These are phyloP conservation scores for Sphenostylis stenocarpa DNA, from an alignment of 306 rosid species.

Conservation along the genomic window DNA sequence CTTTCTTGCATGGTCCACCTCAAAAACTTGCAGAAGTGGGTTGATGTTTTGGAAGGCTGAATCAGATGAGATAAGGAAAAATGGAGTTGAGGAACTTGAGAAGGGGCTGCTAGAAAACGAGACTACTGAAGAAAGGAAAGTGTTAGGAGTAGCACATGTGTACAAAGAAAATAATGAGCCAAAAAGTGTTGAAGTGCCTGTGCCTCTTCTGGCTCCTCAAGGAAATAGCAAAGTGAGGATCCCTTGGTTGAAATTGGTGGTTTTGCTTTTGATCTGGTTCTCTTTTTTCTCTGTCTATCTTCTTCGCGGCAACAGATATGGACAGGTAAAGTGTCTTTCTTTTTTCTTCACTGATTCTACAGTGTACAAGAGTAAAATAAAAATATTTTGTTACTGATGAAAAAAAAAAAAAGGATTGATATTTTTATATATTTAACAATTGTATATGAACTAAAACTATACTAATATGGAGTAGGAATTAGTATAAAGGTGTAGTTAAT, in stretches of 20 bases:
- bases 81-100: slow-evolving; percentile 40
- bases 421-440: background rate
- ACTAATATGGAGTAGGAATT: background rate
- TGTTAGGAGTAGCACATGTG: background rate
- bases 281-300: slow-evolving; percentile 72
- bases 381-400: background rate
- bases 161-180: slow-evolving; percentile 32
- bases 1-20: slow-evolving; percentile 88
- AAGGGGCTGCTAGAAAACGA: slow-evolving; percentile 32
- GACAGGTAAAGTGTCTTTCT: slow-evolving; percentile 48
- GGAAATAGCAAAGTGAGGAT: slow-evolving; percentile 28
- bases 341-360: background rate
- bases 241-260: slow-evolving; percentile 72
- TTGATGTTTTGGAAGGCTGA: slow-evolving; percentile 61
- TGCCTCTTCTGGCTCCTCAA: slow-evolving; percentile 47
- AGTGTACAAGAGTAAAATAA: background rate
- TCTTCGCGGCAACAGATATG: slow-evolving; percentile 77
- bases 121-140: slow-evolving; percentile 23
- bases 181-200: slow-evolving; percentile 42
- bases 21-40: slow-evolving; percentile 69
- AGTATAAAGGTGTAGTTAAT: background rate
- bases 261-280: slow-evolving; percentile 71
- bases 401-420: background rate
- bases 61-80: slow-evolving; percentile 49
- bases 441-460: background rate